A percentile compares a stretch with the other conserved stretches of the same genome.
Evolutionary conservation across 139 green algal species (phyloP).

Genomic region (Limnomonas spitsbergensis): DNA sequence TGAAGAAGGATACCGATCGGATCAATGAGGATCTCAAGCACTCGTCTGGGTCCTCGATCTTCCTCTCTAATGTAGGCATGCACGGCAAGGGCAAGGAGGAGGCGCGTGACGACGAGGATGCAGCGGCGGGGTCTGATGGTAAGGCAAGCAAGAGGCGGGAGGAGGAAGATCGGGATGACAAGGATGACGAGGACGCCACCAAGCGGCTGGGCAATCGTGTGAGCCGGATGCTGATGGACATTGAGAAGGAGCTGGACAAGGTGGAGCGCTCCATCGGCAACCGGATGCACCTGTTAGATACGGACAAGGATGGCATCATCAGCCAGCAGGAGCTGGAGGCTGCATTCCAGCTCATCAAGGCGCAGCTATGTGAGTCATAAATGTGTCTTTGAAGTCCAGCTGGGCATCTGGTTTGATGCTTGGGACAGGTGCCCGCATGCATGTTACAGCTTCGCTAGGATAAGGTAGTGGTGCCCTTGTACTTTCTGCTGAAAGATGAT

Average conservation of each 20-base stretch:
- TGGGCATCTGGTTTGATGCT: neutral
- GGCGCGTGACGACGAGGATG: neutral
- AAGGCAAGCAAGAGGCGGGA: neutral
- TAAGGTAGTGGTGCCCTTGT: no score
- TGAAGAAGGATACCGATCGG: slow-evolving; percentile 68
- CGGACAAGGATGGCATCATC: slow-evolving; percentile 70
- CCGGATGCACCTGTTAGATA: slow-evolving; percentile 70
- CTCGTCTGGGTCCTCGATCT: neutral
- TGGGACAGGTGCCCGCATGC: no score
- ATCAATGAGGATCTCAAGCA: slow-evolving; percentile 41
- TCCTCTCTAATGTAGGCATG: neutral
- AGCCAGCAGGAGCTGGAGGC: slow-evolving; percentile 57
- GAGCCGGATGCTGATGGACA: slow-evolving; percentile 61
- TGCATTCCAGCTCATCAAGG: slow-evolving; percentile 63
- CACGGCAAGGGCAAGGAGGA: neutral
- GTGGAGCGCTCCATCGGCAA: slow-evolving; percentile 59
- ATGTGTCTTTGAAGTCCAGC: neutral
- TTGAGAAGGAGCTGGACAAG: slow-evolving; percentile 81
- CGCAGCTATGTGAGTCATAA: slow-evolving; percentile 47
- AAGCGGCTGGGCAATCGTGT: slow-evolving; percentile 65
- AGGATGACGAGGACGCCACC: slow-evolving; percentile 18
- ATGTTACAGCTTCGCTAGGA: neutral
- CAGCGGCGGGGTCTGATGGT: neutral
- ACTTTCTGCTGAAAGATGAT: no score
- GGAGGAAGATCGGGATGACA: slow-evolving; percentile 33